Evolutionary conservation across 106 monocot species (phyloP).

Genomic region (Platanthera zijinensis): DNA sequence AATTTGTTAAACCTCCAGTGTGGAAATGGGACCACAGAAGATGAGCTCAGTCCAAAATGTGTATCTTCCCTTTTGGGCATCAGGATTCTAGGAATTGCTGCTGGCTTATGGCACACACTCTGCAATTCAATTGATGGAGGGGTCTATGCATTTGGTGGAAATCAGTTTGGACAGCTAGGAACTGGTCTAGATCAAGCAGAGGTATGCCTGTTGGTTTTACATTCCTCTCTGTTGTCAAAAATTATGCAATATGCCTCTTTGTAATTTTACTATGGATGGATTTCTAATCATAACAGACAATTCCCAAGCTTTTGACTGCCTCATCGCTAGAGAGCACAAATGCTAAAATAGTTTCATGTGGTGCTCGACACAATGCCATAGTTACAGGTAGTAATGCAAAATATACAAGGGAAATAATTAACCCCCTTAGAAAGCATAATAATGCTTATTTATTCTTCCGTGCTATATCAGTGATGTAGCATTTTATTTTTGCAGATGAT

Average conservation of each 20-base stretch:
- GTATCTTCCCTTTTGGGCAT: conserved; percentile 86
- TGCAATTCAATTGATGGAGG: conserved; percentile 77
- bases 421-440: background rate
- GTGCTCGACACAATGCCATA: conserved; percentile 74
- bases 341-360: conserved; percentile 67
- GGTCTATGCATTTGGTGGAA: conserved; percentile 94
- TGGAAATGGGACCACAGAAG: conserved; percentile 87
- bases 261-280: background rate
- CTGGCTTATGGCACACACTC: conserved; percentile 94
- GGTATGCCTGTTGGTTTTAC: conserved; percentile 24
- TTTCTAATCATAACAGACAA: conserved; percentile 29
- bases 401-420: background rate
- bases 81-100: conserved; percentile 54
- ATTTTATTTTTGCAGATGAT: conserved; percentile 30
- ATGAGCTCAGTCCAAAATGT: conserved; percentile 80
- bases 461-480: background rate
- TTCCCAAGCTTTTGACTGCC: conserved; percentile 76
- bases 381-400: conserved; percentile 44
- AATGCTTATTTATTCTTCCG: background rate
- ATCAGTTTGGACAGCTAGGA: conserved; percentile 96
- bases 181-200: conserved; percentile 88
- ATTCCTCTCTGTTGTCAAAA: background rate
- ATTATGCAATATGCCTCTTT: background rate
- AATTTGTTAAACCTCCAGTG: conserved; percentile 44
- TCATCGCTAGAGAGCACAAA: conserved; percentile 59